phyloP scores from a whole-genome alignment of 306 rosid species.

The Lathyrus oleraceus region DNA sequence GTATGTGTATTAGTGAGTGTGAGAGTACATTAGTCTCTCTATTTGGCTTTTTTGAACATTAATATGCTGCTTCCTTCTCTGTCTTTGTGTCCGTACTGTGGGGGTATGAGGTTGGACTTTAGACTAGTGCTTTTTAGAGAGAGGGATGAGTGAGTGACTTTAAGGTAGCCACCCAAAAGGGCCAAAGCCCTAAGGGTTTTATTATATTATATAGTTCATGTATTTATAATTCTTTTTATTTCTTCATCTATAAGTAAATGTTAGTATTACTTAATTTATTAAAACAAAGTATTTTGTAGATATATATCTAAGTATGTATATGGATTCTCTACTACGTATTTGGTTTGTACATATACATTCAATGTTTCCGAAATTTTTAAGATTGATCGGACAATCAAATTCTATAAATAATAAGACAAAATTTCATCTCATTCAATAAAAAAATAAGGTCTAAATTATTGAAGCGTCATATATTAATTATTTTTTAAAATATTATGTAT shows the following conservation, averaged over 20 bases:
- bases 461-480: too few relatives aligned
- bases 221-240: not conserved
- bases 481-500: too few relatives aligned
- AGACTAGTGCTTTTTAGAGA: conserved; percentile 11
- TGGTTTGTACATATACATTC: too few relatives aligned
- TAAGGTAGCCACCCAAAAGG: not conserved
- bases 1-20: not conserved
- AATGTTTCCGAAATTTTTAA: too few relatives aligned
- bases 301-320: too few relatives aligned
- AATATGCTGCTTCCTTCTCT: conserved; percentile 43
- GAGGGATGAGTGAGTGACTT: not conserved
- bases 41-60: conserved; percentile 35
- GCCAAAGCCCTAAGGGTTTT: conserved; percentile 7
- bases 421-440: too few relatives aligned
- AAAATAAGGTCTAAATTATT: too few relatives aligned
- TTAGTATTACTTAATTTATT: not conserved
- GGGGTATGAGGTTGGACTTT: conserved; percentile 24
- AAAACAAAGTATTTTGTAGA: too few relatives aligned
- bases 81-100: conserved; percentile 41
- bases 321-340: too few relatives aligned
- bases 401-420: too few relatives aligned
- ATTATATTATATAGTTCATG: not conserved
- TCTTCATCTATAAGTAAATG: not conserved
- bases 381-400: too few relatives aligned
- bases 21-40: not conserved